Base-by-base conservation (phyloP, 192 early-diverging fungal species). In the Bifiguratus adelaidae region DNA sequence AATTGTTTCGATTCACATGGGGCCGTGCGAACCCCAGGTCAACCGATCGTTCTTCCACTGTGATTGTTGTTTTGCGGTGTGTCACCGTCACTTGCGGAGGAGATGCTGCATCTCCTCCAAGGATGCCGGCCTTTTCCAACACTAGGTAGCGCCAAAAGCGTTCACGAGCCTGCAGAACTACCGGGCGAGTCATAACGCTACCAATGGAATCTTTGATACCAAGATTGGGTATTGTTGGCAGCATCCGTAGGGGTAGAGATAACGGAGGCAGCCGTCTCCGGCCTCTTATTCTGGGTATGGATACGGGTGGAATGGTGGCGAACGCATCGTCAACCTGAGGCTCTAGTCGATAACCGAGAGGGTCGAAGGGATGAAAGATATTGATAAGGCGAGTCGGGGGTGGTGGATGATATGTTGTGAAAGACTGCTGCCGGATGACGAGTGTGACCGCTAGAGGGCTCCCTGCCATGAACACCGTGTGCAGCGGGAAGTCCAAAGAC, bases 351-450 rank as follows among this genome's bases (percentile, higher is more conserved):
- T 83, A 81, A 0, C 75, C 81, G 6, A 83, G 68, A 1, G 81
- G 81, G 35, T 83, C 81, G 34, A 77, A 81, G 6, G 79, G 79
- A 40, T 83, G 81, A 35, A 81, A 83, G 25, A 83, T 75, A 47
- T 83, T 83, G 71, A 75, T 70, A 37, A 70, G 65, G 13, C 66
- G 66, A 15, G 70, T 71, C 18, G 56, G 49, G 8, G 60, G 63
- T 30, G 65, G 65, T 2, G 76, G 76, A 21, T 65, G 52, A 25
- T 68, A 76, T 9, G 70, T 62, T 23, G 38, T 45, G 47, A 75
- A 74, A 6, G 61, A 48, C 16, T 76, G 47, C 21, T 74, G 68
- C 9, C 80, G 70, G 44, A 78, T 74, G 25, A 82, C 75, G 23
- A 80, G 22, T 0, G 67, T 63, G 21, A 71, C 80, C 25, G 75